A percentile compares a stretch with the other conserved stretches of the same genome.
Evolutionary conservation across 371 early-diverging fungal genomes (phyloP).

Genomic region (Cokeromyces recurvatus): DNA sequence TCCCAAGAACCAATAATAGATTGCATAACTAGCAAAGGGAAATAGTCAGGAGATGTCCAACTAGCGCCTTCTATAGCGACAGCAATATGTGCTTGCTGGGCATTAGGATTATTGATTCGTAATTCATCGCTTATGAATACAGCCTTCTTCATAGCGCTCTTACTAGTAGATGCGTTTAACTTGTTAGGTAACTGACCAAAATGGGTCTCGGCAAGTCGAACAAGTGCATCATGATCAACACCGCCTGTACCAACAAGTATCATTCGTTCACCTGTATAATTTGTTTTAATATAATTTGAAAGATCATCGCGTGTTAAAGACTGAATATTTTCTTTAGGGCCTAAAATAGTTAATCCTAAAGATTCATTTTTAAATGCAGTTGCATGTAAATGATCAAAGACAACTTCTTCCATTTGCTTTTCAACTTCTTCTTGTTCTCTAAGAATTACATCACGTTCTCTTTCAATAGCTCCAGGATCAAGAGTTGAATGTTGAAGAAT

Average conservation of each 20-base stretch:
- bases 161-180: slow-evolving; percentile 39
- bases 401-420: slow-evolving; percentile 94
- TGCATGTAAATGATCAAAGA: slow-evolving; percentile 76
- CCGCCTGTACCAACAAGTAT: slow-evolving; percentile 93
- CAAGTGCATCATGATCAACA: slow-evolving; percentile 91
- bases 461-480: slow-evolving; percentile 75
- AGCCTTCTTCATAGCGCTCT: slow-evolving; percentile 55
- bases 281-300: slow-evolving; percentile 75
- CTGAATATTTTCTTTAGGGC: slow-evolving; percentile 89
- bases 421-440: slow-evolving; percentile 96
- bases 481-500: slow-evolving; percentile 90
- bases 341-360: slow-evolving; percentile 93
- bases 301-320: slow-evolving; percentile 81
- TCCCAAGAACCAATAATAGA: slow-evolving; percentile 96
- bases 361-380: slow-evolving; percentile 90
- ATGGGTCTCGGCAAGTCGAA: slow-evolving; percentile 84
- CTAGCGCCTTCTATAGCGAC: slow-evolving; percentile 94
- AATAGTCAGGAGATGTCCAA: slow-evolving; percentile 95
- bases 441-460: slow-evolving; percentile 93
- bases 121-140: slow-evolving; percentile 84
- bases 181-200: slow-evolving; percentile 72
- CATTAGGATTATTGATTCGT: slow-evolving; percentile 69
- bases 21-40: slow-evolving; percentile 91
- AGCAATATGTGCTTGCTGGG: slow-evolving; percentile 92
- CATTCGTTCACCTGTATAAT: slow-evolving; percentile 97